A percentile compares a stretch with the other conserved stretches of the same genome.
phyloP scores from a whole-genome alignment of 768 basidiomycete species.

The Mycena amicta region DNA sequence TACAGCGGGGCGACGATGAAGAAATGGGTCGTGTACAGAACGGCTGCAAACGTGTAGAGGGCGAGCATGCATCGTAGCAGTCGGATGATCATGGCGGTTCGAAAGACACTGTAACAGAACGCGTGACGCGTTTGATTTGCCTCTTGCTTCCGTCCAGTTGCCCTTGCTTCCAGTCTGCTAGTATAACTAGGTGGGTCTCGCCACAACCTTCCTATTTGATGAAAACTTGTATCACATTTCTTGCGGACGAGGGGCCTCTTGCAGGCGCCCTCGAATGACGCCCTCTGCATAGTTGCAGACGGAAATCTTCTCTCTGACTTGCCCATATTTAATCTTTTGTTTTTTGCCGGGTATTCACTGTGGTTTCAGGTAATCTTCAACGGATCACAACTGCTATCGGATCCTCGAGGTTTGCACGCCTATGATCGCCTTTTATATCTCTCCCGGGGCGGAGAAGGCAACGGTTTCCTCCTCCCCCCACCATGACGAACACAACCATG shows the following conservation, averaged over 20 bases:
- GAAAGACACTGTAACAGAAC: neutral
- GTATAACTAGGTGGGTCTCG: too few relatives aligned
- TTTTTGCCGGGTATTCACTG: constrained; percentile 6
- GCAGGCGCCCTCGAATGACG: constrained; percentile 20
- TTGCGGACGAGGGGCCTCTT: constrained; percentile 17
- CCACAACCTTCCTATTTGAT: constrained; percentile 5
- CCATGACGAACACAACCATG: constrained; percentile 1
- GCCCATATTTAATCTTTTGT: neutral
- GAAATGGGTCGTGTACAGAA: constrained; percentile 47
- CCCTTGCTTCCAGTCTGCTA: neutral
- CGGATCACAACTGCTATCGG: constrained; percentile 21
- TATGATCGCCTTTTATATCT: constrained; percentile 19
- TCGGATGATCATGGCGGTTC: constrained; percentile 18
- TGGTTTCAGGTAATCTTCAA: neutral
- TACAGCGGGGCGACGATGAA: constrained; percentile 38
- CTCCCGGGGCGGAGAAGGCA: neutral
- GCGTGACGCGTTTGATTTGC: neutral
- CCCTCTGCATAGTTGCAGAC: constrained; percentile 17
- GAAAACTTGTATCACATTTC: constrained; percentile 21
- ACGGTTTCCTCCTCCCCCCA: neutral
- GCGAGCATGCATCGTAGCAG: constrained; percentile 31
- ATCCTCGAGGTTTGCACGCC: constrained; percentile 21
- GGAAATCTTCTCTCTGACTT: constrained; percentile 26
- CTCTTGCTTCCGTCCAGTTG: neutral
- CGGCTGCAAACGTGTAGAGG: constrained; percentile 41